Percentiles rank a stretch among this genome's conserved stretches.
Evolutionary conservation across 2,329 filamentous ascomycete genomes (phyloP).

Genomic region (Penicillium sumatraense): DNA sequence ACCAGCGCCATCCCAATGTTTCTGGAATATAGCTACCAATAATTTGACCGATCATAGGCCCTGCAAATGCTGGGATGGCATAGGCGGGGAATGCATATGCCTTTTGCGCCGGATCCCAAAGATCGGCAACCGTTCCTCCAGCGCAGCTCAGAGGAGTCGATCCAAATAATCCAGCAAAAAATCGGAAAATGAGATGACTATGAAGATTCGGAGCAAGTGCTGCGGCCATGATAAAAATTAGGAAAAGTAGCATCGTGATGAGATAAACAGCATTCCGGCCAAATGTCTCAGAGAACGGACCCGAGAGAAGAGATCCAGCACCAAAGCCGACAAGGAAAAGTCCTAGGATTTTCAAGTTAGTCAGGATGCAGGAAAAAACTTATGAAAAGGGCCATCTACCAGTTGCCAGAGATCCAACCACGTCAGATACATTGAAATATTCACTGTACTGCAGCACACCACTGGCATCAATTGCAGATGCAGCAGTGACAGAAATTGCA

Average conservation of each 20-base stretch:
- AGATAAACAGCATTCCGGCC: constrained; percentile 57
- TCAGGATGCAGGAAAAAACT: too few species aligned
- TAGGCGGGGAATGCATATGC: constrained; percentile 57
- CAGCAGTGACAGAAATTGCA: constrained; percentile 55
- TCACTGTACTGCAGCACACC: constrained; percentile 50
- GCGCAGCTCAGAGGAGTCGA: constrained; percentile 51
- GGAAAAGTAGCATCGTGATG: constrained; percentile 49
- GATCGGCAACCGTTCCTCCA: constrained; percentile 51
- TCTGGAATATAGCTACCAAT: constrained; percentile 25
- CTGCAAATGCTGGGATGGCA: constrained; percentile 49
- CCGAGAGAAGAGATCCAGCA: constrained; percentile 52
- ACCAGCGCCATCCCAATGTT: constrained; percentile 44
- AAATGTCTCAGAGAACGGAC: constrained; percentile 54
- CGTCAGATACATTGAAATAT: constrained; percentile 54
- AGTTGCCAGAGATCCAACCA: constrained; percentile 57
- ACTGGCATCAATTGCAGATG: constrained; percentile 58
- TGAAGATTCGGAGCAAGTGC: constrained; percentile 54
- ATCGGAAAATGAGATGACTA: constrained; percentile 55
- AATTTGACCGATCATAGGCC: constrained; percentile 29
- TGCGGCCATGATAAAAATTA: constrained; percentile 55
- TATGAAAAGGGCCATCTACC: constrained; percentile 28
- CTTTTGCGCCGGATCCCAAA: constrained; percentile 53
- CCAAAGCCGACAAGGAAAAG: constrained; percentile 51
- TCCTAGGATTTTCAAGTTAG: too few species aligned
- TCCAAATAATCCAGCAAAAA: constrained; percentile 54